phyloP scores from a whole-genome alignment of 805 yeast species.

The Grigorovia humatica region DNA sequence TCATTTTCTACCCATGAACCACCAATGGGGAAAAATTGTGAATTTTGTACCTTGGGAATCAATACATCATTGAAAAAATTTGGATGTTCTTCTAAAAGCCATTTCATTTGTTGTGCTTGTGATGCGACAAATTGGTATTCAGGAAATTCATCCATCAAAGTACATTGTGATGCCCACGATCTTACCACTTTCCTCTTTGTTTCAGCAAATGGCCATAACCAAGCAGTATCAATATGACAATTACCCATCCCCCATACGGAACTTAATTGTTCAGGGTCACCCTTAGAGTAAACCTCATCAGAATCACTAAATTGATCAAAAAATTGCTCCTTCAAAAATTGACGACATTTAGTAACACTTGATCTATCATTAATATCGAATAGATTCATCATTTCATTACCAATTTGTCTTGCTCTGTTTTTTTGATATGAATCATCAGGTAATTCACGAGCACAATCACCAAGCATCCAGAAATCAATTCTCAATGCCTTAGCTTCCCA shows the following conservation, averaged over 20 bases:
- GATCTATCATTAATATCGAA: constrained; percentile 63
- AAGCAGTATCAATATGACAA: constrained; percentile 96
- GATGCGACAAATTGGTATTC: constrained; percentile 92
- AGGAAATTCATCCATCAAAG: constrained; percentile 76
- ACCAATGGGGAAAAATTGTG: constrained; percentile 82
- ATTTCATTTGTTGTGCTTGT: constrained; percentile 90
- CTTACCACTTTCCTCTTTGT: constrained; percentile 86
- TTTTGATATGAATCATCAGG: constrained; percentile 70
- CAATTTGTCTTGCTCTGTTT: constrained; percentile 68
- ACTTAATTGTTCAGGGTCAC: constrained; percentile 27
- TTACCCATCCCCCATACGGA: constrained; percentile 84
- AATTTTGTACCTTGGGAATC: constrained; percentile 49
- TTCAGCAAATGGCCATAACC: constrained; percentile 99
- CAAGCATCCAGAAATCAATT: constrained; percentile 77
- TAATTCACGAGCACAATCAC: constrained; percentile 87
- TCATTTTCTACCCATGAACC: constrained; percentile 98
- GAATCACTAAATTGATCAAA: constrained; percentile 61
- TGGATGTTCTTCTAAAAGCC: constrained; percentile 85
- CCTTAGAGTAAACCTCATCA: constrained; percentile 48
- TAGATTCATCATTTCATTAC: constrained; percentile 70
- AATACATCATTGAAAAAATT: constrained; percentile 56
- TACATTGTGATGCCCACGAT: constrained; percentile 90
- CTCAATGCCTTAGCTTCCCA: constrained; percentile 65
- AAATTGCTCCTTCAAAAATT: constrained; percentile 44
- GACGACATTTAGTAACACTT: constrained; percentile 52